Evolutionary conservation across 345 rosid species (phyloP).

Genomic region (Mallotus nudiflorus): DNA sequence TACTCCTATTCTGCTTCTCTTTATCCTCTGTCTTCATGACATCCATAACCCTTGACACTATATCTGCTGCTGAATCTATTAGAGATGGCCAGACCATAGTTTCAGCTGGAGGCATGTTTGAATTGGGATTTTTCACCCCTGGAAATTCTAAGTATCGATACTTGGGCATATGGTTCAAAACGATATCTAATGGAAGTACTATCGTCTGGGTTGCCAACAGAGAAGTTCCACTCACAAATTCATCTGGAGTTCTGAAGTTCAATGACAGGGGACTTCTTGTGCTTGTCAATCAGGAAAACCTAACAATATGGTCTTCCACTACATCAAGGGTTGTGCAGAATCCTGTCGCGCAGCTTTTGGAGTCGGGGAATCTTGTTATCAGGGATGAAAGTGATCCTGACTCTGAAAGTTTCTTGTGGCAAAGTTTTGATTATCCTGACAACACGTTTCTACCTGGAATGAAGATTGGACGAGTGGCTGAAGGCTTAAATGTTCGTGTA

Average conservation of each 20-base stretch:
- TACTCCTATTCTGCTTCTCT: slow-evolving; percentile 2
- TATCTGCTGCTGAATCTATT: slow-evolving; percentile 19
- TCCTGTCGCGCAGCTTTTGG: slow-evolving; percentile 20
- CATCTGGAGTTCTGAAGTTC: not conserved
- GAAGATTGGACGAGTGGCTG: slow-evolving; percentile 4
- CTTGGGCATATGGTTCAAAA: slow-evolving; percentile 19
- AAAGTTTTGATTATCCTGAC: slow-evolving; percentile 27
- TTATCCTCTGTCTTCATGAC: not conserved
- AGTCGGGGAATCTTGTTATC: slow-evolving; percentile 30
- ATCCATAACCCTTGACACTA: slow-evolving; percentile 14
- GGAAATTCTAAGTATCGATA: not conserved
- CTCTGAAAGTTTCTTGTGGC: slow-evolving; percentile 21
- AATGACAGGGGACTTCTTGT: not conserved
- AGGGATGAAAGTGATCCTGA: slow-evolving; percentile 3
- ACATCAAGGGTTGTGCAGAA: not conserved
- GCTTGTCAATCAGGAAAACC: not conserved
- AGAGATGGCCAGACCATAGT: slow-evolving; percentile 30
- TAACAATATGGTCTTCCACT: slow-evolving; percentile 26
- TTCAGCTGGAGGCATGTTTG: slow-evolving; percentile 25
- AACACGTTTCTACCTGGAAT: slow-evolving; percentile 24
- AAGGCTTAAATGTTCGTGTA: not conserved
- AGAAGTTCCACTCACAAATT: slow-evolving; percentile 4
- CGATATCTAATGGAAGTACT: not conserved
- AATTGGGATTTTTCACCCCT: slow-evolving; percentile 38
- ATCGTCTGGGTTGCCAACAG: slow-evolving; percentile 31